Base-by-base conservation (phyloP, 2,329 filamentous ascomycete species). In the Westerdykella ornata region DNA sequence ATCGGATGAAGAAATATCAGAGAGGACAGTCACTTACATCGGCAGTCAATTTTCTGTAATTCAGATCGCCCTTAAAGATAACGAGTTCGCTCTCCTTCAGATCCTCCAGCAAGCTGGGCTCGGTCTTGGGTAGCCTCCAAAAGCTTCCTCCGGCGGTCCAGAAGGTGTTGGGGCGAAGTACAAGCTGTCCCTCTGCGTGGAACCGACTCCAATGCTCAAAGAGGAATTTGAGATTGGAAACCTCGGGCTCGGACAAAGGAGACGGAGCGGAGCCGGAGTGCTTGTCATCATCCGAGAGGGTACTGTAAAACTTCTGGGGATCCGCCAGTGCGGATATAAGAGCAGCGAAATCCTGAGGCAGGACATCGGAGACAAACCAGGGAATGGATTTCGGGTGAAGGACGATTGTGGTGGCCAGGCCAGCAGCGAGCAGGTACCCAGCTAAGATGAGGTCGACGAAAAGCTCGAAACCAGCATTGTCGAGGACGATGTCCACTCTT, bases 361-460 rank as follows among this genome's bases (percentile, higher is more conserved):
- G 68, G 3, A 97, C 92, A 57, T 98, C 92, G 1, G 88, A 96
- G 36, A 98, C 92, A 62, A 97, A 98, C 92, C 92, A 98, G 1
- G 92, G 92, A 44, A 98, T 89, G 16, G 81, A 83, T 70, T 98
- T 98, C 38, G 92, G 89, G 59, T 95, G 89, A 8, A 98, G 76
- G 15, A 97, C 81, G 12, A 98, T 76, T 17, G 81, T 80, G 0
- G 89, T 96, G 0, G 92, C 92, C 5, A 98, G 78, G 0, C 84
- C 86, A 0, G 88, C 76, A 0, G 87, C 82, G 5, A 98, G 75
- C 12, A 98, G 75, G 62, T 94, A 98, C 1, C 89, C 90, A 0
- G 88, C 89, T 2, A 98, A 76, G 43, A 97, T 82, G 8, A 98
- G 76, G 60, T 98, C 92, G 51, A 97, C 92, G 60, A 88, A 98